phyloP scores from a whole-genome alignment of 768 basidiomycete genomes.

The Lentinula boryana region DNA sequence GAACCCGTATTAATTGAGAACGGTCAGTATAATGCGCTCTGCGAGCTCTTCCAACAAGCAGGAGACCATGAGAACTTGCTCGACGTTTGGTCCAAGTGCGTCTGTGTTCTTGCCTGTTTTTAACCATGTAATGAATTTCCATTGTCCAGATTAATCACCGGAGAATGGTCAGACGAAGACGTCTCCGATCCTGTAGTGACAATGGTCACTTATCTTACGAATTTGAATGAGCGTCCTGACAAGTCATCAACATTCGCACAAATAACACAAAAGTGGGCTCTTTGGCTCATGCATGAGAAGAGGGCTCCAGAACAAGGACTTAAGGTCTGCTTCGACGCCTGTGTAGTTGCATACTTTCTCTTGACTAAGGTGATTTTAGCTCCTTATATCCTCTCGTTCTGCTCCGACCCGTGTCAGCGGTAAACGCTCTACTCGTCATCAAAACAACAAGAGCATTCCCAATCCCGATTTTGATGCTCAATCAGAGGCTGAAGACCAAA shows the following conservation, averaged over 20 bases:
- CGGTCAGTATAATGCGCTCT: conserved; percentile 56
- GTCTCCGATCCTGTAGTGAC: conserved; percentile 58
- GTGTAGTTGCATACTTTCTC: background rate
- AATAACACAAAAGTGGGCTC: conserved; percentile 67
- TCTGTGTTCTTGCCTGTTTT: conserved; percentile 7
- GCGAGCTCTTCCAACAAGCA: conserved; percentile 50
- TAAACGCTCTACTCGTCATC: conserved; percentile 37
- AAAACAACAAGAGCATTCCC: background rate
- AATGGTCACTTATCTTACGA: conserved; percentile 51
- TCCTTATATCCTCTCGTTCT: conserved; percentile 37
- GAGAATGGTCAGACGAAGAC: conserved; percentile 56
- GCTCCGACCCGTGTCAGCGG: conserved; percentile 33
- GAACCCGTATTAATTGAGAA: conserved; percentile 47
- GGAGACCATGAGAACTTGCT: conserved; percentile 59
- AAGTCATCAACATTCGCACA: background rate
- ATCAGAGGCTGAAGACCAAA: conserved; percentile 51
- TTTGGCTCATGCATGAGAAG: conserved; percentile 61
- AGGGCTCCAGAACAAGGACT: conserved; percentile 66
- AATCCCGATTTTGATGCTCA: background rate
- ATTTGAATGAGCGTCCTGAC: conserved; percentile 46
- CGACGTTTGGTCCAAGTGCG: conserved; percentile 64
- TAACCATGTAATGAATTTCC: background rate
- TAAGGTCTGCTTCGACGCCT: conserved; percentile 37
- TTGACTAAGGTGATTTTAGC: conserved; percentile 28
- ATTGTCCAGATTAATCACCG: conserved; percentile 53